Percentiles rank a stretch among this genome's conserved stretches.
Evolutionary conservation across 2,329 filamentous ascomycete genomes (phyloP).

Genomic region (Cladosporium sp.): DNA sequence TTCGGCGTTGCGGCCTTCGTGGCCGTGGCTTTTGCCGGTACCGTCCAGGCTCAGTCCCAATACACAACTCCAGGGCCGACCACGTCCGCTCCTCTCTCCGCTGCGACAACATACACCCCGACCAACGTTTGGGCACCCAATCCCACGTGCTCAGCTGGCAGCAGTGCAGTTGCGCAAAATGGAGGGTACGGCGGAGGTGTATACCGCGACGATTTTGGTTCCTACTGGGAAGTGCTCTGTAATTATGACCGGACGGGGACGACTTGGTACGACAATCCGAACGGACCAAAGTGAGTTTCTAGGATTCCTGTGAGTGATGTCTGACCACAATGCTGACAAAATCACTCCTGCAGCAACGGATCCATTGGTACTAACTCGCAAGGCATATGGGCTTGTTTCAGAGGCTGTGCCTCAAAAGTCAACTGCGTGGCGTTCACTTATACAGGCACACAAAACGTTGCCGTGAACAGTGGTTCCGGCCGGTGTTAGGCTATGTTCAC

Average conservation of each 20-base stretch:
- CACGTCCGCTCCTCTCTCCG: slow-evolving; percentile 1
- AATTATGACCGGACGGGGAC: slow-evolving; percentile 1
- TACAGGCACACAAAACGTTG: not conserved
- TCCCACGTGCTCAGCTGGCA: not conserved
- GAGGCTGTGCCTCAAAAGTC: not conserved
- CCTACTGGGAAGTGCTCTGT: slow-evolving; percentile 7
- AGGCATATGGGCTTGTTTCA: slow-evolving; percentile 12
- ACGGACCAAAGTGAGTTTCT: not conserved
- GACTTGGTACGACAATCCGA: not conserved
- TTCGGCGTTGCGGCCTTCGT: slow-evolving; percentile 2
- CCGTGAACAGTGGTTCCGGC: not conserved
- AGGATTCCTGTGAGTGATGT: not conserved
- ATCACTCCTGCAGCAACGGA: not conserved
- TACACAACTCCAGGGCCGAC: not conserved
- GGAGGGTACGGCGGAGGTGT: slow-evolving; percentile 9
- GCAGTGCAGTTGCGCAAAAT: not conserved
- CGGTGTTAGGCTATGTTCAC: no score
- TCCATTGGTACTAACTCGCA: slow-evolving; percentile 1
- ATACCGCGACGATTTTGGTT: slow-evolving; percentile 6
- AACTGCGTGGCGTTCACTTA: slow-evolving; percentile 3
- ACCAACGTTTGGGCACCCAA: slow-evolving; percentile 9
- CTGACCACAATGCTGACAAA: not conserved
- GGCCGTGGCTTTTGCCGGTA: not conserved
- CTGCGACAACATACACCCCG: slow-evolving; percentile 14
- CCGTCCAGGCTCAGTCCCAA: not conserved